phyloP scores from a whole-genome alignment of 306 rosid species.

The Malus sylvestris region DNA sequence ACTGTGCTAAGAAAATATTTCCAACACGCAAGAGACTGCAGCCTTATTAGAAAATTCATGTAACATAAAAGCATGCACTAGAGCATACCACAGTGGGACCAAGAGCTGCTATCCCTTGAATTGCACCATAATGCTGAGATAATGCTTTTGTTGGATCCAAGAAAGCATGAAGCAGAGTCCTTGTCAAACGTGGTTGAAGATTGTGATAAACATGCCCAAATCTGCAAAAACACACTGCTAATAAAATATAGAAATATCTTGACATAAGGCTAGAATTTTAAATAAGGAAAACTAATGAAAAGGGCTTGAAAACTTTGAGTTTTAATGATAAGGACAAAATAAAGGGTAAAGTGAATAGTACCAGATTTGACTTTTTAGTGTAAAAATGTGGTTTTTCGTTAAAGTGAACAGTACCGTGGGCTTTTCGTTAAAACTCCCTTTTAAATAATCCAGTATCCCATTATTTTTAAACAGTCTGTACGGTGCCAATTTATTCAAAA shows the following conservation, averaged over 20 bases:
- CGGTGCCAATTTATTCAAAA: background rate
- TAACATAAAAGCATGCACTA: conserved; percentile 15
- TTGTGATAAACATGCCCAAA: conserved; percentile 80
- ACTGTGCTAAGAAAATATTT: background rate
- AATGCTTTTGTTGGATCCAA: conserved; percentile 78
- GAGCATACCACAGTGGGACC: conserved; percentile 71
- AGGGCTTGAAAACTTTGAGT: too few relatives aligned
- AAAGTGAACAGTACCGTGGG: too few relatives aligned
- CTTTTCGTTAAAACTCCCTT: too few relatives aligned
- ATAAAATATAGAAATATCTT: background rate
- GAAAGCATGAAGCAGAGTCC: conserved; percentile 79
- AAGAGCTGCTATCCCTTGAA: conserved; percentile 81
- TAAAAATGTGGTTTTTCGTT: too few relatives aligned
- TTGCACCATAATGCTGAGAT: conserved; percentile 92
- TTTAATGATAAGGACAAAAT: too few relatives aligned
- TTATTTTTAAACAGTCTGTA: background rate
- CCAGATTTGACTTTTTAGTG: too few relatives aligned
- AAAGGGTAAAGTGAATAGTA: too few relatives aligned
- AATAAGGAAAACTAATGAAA: too few relatives aligned
- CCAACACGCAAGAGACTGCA: background rate
- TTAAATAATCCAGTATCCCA: background rate
- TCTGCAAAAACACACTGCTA: conserved; percentile 34
- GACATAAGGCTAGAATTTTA: background rate
- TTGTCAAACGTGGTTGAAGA: conserved; percentile 80
- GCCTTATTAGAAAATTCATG: background rate